Percentiles rank a stretch among this genome's conserved stretches.
phyloP scores from a whole-genome alignment of 2,329 filamentous ascomycete species.

The Colletotrichum endophyticum region DNA sequence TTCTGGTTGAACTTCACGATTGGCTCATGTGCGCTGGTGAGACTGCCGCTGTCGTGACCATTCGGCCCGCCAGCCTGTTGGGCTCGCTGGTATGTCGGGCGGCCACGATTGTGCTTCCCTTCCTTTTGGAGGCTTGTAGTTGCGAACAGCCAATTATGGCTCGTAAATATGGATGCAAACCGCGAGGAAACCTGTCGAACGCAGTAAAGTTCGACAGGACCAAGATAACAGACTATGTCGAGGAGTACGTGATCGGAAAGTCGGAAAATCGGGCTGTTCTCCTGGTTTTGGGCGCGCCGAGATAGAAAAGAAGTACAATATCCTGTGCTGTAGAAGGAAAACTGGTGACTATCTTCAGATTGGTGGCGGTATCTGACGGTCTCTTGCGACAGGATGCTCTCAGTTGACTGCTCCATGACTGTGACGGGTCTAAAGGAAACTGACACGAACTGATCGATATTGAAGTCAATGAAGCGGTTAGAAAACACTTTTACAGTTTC shows the following conservation, averaged over 20 bases:
- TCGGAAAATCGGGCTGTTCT: background rate
- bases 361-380: background rate
- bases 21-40: background rate
- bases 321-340: background rate
- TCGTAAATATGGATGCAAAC: background rate
- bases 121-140: background rate
- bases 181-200: background rate
- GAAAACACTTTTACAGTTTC: fast-evolving
- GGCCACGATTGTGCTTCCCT: background rate
- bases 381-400: background rate
- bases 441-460: background rate
- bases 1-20: background rate
- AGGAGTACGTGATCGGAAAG: background rate
- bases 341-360: background rate
- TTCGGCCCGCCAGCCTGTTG: background rate
- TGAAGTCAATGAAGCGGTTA: background rate
- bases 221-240: background rate
- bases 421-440: fast-evolving
- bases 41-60: background rate
- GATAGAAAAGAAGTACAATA: background rate
- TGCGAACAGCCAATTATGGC: background rate
- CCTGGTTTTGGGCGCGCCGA: background rate
- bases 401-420: background rate
- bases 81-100: background rate
- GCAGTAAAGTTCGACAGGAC: background rate